Base-by-base conservation (phyloP, 805 yeast genomes). In the Ogataea dorogensis region DNA sequence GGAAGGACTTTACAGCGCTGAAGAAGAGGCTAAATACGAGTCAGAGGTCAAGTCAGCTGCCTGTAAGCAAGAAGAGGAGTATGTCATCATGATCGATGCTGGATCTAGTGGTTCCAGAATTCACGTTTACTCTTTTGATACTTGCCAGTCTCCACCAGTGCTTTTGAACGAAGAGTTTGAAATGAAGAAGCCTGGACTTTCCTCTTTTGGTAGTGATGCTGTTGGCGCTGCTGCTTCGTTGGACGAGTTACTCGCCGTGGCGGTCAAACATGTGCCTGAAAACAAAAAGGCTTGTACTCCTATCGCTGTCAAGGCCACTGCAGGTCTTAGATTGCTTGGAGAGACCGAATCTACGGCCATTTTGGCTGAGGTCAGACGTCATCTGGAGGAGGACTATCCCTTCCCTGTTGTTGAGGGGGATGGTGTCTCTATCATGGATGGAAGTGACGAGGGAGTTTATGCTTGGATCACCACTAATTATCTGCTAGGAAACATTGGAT, bases 401-500 rank as follows among this genome's bases (percentile, higher is more conserved):
- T 93, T 93, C 68, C 83, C 96, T 2, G 87, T 93, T 31, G 95
- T 89, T 32, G 79, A 73, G 8, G 86, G 80, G 31, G 85, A 87
- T 41, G 98, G 97, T 45, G 72, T 93, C 42, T 72, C 89, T 8
- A 86, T 93, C 55, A 91, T 93, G 98, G 88, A 84, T 42, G 98
- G 98, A 49, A 81, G 79, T 42, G 95, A 91, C 51, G 98, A 94
- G 69, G 99, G 98, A 61, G 97, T 93, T 7, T 93, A 79, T 57
- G 98, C 98, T 1, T 93, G 99, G 99, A 84, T 93, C 61, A 93
- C 99, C 17, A 81, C 96, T 33, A 93, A 93, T 67, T 93, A 81
- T 61, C 68, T 93, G 47, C 72, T 91, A 50, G 98, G 97, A 26
- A 93, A 91, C 67, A 91, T 93, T 59, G 98, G 98, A 11, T 58